Evolutionary conservation across 352 stramenopile species (phyloP).

Genomic region (Globisporangium mamillatum): DNA sequence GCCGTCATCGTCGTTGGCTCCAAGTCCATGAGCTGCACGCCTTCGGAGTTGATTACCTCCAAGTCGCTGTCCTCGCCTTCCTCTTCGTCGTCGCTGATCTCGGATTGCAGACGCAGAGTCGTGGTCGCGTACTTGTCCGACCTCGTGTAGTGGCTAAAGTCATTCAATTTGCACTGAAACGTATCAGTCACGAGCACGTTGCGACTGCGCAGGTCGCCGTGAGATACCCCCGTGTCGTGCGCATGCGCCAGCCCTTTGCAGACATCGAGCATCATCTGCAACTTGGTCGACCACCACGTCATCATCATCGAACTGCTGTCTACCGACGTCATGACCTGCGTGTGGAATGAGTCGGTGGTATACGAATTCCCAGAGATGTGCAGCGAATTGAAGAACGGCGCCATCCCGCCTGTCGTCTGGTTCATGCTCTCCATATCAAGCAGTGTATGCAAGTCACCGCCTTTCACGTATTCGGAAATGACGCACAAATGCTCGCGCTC

Average conservation of each 20-base stretch:
- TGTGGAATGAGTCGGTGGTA: slow-evolving; percentile 8
- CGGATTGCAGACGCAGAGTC: slow-evolving; percentile 15
- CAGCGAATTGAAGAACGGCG: neutral
- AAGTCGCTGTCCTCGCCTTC: slow-evolving; percentile 22
- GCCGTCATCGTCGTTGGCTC: slow-evolving; percentile 8
- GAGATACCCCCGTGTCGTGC: slow-evolving; percentile 47
- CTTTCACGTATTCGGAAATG: slow-evolving; percentile 66
- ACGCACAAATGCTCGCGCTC: slow-evolving; percentile 59
- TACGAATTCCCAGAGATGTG: slow-evolving; percentile 3
- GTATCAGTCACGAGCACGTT: slow-evolving; percentile 63
- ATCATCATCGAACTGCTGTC: slow-evolving; percentile 27
- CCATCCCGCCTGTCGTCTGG: slow-evolving; percentile 13
- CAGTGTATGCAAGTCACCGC: slow-evolving; percentile 51
- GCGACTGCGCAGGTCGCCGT: slow-evolving; percentile 63
- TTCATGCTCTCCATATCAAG: slow-evolving; percentile 50
- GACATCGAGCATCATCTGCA: slow-evolving; percentile 63
- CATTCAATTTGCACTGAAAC: slow-evolving; percentile 59
- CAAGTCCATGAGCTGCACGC: slow-evolving; percentile 35
- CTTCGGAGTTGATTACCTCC: slow-evolving; percentile 25
- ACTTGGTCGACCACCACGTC: slow-evolving; percentile 32
- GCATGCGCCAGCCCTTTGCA: slow-evolving; percentile 49
- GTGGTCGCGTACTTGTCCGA: slow-evolving; percentile 27
- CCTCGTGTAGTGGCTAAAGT: slow-evolving; percentile 41
- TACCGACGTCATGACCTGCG: slow-evolving; percentile 13
- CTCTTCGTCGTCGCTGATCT: slow-evolving; percentile 19